Evolutionary conservation across 2,329 filamentous ascomycete genomes (phyloP).

Genomic region (Fusarium sp.): DNA sequence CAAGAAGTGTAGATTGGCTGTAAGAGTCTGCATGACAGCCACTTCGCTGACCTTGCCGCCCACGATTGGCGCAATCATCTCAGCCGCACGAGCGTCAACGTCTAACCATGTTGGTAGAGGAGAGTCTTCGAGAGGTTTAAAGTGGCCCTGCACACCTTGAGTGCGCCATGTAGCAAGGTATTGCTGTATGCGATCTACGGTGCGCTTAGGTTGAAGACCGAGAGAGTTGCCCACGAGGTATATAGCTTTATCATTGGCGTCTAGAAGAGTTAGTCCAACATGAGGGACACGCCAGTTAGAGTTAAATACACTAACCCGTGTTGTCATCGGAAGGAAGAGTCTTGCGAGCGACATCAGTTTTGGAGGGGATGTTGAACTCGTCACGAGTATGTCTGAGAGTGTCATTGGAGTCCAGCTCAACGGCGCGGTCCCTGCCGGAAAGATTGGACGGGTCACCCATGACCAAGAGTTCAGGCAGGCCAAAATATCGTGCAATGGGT

Average conservation of each 20-base stretch:
- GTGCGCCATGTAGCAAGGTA: slow-evolving; percentile 84
- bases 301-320: slow-evolving; percentile 10
- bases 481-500: slow-evolving; percentile 13
- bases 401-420: slow-evolving; percentile 66
- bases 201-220: slow-evolving; percentile 76
- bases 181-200: slow-evolving; percentile 70
- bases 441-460: slow-evolving; percentile 35
- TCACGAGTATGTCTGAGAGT: slow-evolving; percentile 66
- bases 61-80: slow-evolving; percentile 76
- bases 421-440: slow-evolving; percentile 31
- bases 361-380: slow-evolving; percentile 78
- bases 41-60: slow-evolving; percentile 78
- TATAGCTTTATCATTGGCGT: slow-evolving; percentile 56
- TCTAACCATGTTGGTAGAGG: slow-evolving; percentile 78
- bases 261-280: slow-evolving; percentile 3
- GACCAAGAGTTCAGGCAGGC: slow-evolving; percentile 7
- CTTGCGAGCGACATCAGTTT: slow-evolving; percentile 47
- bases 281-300: neutral
- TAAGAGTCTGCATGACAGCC: slow-evolving; percentile 86
- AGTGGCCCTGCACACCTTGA: slow-evolving; percentile 85
- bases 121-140: slow-evolving; percentile 74
- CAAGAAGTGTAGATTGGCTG: slow-evolving; percentile 80
- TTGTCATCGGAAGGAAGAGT: slow-evolving; percentile 35
- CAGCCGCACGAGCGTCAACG: slow-evolving; percentile 74
- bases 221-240: slow-evolving; percentile 90